Conservation (phyloP, 2,329 filamentous ascomycete species). For the Cercospora zeae-maydis region DNA sequence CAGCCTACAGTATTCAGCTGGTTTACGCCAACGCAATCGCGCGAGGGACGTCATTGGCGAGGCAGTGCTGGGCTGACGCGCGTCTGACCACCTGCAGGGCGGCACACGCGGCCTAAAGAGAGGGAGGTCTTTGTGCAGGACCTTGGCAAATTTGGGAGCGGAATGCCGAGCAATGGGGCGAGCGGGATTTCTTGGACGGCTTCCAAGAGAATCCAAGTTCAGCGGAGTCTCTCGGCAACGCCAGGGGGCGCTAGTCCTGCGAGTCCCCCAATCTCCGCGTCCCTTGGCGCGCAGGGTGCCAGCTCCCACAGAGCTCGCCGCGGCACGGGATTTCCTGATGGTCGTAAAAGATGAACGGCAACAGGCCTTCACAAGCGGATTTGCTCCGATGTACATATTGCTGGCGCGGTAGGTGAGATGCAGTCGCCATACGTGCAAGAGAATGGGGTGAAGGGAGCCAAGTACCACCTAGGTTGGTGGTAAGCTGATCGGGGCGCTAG, state of each 20-base stretch:
- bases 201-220: constrained; percentile 8
- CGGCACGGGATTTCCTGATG: neutral
- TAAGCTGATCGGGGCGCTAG: constrained; percentile 1
- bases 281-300: constrained; percentile 7
- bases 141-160: constrained; percentile 10
- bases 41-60: neutral
- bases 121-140: neutral
- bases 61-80: constrained; percentile 15
- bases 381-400: neutral
- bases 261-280: constrained; percentile 5
- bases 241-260: constrained; percentile 1
- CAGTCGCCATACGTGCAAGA: neutral
- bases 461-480: neutral
- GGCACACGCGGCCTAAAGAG: neutral
- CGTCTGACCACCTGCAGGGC: neutral
- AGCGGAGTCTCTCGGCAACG: constrained; percentile 9
- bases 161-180: constrained; percentile 14
- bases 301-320: neutral
- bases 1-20: neutral
- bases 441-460: neutral
- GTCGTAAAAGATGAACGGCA: no score
- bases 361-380: neutral
- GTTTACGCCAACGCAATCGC: no score
- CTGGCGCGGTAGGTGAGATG: neutral
- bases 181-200: constrained; percentile 15